Conservation (phyloP, 176 grass and related monocot species). For the Avena eriantha region DNA sequence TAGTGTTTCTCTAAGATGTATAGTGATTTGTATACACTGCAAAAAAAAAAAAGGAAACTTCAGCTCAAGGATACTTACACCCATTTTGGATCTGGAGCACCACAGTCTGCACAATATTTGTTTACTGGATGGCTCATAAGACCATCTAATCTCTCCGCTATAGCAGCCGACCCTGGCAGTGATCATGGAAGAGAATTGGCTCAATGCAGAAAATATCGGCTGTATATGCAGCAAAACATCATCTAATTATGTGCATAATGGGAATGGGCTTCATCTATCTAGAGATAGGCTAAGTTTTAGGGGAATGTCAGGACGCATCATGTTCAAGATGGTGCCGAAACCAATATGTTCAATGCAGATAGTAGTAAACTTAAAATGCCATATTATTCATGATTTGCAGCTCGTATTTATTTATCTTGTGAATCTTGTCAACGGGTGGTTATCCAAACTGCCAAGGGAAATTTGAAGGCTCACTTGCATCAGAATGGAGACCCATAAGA, state of each 20-base stretch:
- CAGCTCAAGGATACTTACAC: conserved; percentile 65
- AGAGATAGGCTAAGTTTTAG: conserved; percentile 22
- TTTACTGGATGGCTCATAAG: conserved; percentile 77
- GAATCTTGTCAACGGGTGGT: not conserved
- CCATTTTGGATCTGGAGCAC: conserved; percentile 93
- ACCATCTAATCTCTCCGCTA: conserved; percentile 63
- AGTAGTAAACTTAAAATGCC: not conserved
- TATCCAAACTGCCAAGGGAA: not conserved
- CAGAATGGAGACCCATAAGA: not conserved
- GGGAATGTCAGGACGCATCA: not conserved
- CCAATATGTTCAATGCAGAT: not conserved
- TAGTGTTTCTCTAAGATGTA: not conserved
- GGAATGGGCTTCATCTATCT: not conserved
- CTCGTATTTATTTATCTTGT: not conserved
- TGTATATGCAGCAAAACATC: conserved; percentile 24
- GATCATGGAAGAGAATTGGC: conserved; percentile 12
- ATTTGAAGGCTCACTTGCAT: conserved; percentile 9
- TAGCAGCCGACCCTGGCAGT: conserved; percentile 34
- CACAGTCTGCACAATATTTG: conserved; percentile 76
- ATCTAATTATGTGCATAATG: not conserved
- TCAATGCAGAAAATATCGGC: conserved; percentile 21
- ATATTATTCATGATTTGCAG: not conserved
- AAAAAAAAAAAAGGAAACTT: not conserved
- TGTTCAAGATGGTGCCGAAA: not conserved
- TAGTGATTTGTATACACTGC: not conserved